Evolutionary conservation across 2,329 filamentous ascomycete species (phyloP).

Genomic region (Shiraia bambusicola): DNA sequence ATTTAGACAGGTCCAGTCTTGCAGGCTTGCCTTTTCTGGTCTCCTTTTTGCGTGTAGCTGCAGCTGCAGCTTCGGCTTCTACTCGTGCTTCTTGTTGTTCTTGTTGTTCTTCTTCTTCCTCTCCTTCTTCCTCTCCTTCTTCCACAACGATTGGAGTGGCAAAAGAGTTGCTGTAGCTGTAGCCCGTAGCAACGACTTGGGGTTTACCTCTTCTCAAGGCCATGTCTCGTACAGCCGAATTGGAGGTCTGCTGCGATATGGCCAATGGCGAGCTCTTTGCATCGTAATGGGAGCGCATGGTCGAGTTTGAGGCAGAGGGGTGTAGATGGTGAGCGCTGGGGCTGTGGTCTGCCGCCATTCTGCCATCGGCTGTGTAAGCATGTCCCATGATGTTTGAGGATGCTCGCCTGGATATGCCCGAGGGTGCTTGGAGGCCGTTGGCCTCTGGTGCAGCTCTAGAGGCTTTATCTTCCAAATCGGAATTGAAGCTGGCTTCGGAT

Average conservation of each 20-base stretch:
- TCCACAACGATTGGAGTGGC: constrained; percentile 24
- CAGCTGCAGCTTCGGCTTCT: too few relatives aligned
- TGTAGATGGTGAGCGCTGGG: constrained; percentile 31
- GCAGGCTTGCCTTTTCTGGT: constrained; percentile 41
- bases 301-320: constrained; percentile 41
- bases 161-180: constrained; percentile 11
- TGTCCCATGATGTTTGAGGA: constrained; percentile 40
- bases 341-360: constrained; percentile 32
- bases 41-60: constrained; percentile 34
- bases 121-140: too few relatives aligned
- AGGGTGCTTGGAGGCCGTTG: constrained; percentile 16
- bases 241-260: constrained; percentile 50
- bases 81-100: too few relatives aligned
- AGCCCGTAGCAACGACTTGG: constrained; percentile 19
- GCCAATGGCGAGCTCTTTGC: constrained; percentile 43
- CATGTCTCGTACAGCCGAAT: constrained; percentile 48
- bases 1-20: constrained; percentile 45
- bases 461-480: constrained; percentile 26
- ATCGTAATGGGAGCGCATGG: constrained; percentile 48
- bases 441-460: constrained; percentile 24
- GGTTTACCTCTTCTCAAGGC: constrained; percentile 45
- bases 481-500: constrained; percentile 33
- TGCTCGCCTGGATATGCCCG: constrained; percentile 31
- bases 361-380: constrained; percentile 23
- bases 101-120: too few relatives aligned